Evolutionary conservation across 1,139 yeast species (phyloP), one percentile per base, ranked within the genome.

Genomic region (Pichia sp.): DNA sequence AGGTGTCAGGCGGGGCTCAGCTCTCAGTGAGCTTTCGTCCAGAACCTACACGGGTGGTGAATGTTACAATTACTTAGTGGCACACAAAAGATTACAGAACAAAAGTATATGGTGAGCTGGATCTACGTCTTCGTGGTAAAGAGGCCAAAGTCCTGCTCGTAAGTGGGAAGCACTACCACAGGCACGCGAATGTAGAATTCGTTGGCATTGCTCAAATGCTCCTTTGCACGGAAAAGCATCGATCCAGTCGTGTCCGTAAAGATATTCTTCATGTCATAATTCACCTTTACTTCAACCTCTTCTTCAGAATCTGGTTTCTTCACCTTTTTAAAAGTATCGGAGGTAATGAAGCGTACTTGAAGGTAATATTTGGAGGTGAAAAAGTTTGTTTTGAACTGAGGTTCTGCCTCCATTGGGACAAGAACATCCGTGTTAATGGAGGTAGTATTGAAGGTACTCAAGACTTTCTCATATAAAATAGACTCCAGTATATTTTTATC

Each of bases 311-410:
- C 23, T 10, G 13, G 8, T 6, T n/a, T 19, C 12, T 21, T 39
- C 7, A 37, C 42, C 24, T 40, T 39, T 12, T 6, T 14, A 15
- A 10, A 20, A 4, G 46, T 35, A 31, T 56, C 59, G 18, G 55
- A 33, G 5, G 56, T 43, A 6, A 56, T 46, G 34, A 57, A 57
- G 22, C 50, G 46, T 8, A 58, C 42, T 30, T 53, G 53, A 10
- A 58, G 19, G 21, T 44, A 44, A 33, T 58, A 58, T 26, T 45
- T 51, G n/a, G 51, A 36, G 16, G 49, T 47, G 32, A 58, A 51
- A 33, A 55, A 51, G 29, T 58, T 54, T 2, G 58, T 53, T 28
- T 49, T 51, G 41, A 58, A 58, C 30, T 58, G 63, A 6, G 61
- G 46, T 29, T 55, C 56, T 5, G 46, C 40, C 30, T 44, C 48